Conservation (phyloP, 192 early-diverging fungal genomes). For the Phycomyces blakesleeanus region DNA sequence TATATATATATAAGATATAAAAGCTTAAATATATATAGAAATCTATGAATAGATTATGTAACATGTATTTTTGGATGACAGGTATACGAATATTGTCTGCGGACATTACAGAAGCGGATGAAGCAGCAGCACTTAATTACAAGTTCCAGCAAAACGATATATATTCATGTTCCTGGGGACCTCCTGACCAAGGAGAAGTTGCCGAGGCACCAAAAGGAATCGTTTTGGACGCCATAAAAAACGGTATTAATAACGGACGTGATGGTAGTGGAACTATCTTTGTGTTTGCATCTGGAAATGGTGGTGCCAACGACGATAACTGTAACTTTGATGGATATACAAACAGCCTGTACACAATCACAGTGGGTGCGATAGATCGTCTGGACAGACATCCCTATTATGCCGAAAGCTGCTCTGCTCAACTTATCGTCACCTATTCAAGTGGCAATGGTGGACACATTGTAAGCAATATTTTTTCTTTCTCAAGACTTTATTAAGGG, state of each 20-base stretch:
- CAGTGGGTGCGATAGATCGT: slow-evolving; percentile 84
- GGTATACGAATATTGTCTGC: slow-evolving; percentile 88
- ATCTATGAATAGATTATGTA: too few relatives aligned
- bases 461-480: slow-evolving; percentile 38
- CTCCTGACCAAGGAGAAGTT: slow-evolving; percentile 79
- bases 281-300: slow-evolving; percentile 95
- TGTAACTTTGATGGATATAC: slow-evolving; percentile 98
- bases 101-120: slow-evolving; percentile 88
- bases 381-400: slow-evolving; percentile 76
- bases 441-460: slow-evolving; percentile 75
- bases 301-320: slow-evolving; percentile 76
- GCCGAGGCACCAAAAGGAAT: slow-evolving; percentile 82
- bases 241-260: slow-evolving; percentile 83
- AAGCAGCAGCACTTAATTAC: slow-evolving; percentile 88
- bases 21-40: too few relatives aligned
- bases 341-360: slow-evolving; percentile 93
- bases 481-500: background rate
- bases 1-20: too few relatives aligned
- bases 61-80: too few relatives aligned
- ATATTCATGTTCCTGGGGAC: slow-evolving; percentile 97
- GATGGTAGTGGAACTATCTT: slow-evolving; percentile 82
- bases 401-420: slow-evolving; percentile 84
- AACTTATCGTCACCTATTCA: slow-evolving; percentile 84
- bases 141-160: slow-evolving; percentile 86
- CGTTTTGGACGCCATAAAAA: slow-evolving; percentile 79